Conservation (phyloP, 768 basidiomycete species). For the Rubroboletus pulcherrimus region DNA sequence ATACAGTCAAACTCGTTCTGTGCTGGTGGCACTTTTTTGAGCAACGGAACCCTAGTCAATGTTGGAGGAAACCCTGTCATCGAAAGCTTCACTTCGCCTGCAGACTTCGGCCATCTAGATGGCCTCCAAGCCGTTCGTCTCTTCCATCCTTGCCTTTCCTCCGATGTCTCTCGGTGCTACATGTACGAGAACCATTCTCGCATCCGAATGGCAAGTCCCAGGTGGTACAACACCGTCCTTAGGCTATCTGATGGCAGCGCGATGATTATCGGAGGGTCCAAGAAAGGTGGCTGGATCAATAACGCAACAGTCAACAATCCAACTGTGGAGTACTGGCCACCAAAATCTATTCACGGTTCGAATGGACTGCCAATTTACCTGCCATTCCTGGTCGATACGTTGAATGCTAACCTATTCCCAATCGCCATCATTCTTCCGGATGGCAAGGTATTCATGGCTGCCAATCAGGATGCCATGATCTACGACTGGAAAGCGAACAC, state of each 20-base stretch:
- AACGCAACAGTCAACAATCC: constrained; percentile 79
- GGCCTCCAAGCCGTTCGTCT: constrained; percentile 73
- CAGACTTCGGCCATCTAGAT: constrained; percentile 72
- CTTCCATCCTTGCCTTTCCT: constrained; percentile 60
- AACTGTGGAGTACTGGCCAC: constrained; percentile 78
- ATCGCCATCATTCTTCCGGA: constrained; percentile 71
- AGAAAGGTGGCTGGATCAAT: constrained; percentile 83
- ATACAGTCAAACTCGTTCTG: constrained; percentile 84
- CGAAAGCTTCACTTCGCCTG: constrained; percentile 54
- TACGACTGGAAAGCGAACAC: constrained; percentile 69
- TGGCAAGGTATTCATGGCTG: constrained; percentile 69
- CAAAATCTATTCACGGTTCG: constrained; percentile 65
- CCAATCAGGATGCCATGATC: constrained; percentile 75
- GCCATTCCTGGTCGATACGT: constrained; percentile 62
- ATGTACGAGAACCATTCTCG: constrained; percentile 62
- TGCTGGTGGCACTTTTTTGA: constrained; percentile 73
- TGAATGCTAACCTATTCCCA: constrained; percentile 82
- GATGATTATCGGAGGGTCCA: constrained; percentile 80
- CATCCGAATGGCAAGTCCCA: constrained; percentile 70
- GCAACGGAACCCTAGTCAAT: constrained; percentile 74
- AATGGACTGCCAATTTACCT: constrained; percentile 65
- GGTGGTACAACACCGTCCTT: constrained; percentile 77
- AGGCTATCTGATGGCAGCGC: constrained; percentile 74
- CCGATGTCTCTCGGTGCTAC: constrained; percentile 46
- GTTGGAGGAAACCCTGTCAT: constrained; percentile 83